Conservation (phyloP, 768 basidiomycete genomes). For the Termitomyces sp. region DNA sequence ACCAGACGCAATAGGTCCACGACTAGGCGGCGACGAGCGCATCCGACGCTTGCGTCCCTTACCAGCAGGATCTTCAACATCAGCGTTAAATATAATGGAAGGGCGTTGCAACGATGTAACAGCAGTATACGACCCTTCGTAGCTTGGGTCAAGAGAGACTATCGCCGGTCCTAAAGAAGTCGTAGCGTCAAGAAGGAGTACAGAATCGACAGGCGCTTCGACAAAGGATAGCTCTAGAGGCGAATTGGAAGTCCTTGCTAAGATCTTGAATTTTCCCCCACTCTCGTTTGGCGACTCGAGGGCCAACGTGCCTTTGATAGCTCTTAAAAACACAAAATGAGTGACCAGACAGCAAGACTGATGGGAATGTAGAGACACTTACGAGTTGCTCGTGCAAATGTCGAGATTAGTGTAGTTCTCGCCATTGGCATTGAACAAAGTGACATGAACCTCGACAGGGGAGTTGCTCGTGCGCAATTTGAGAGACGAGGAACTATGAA, state of each 20-base stretch:
- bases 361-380: conserved; percentile 5
- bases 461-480: conserved; percentile 36
- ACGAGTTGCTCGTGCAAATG: conserved; percentile 36
- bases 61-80: conserved; percentile 15
- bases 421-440: conserved; percentile 26
- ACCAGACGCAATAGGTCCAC: conserved; percentile 2
- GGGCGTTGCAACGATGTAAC: conserved; percentile 7
- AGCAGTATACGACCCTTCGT: conserved; percentile 15
- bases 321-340: background rate
- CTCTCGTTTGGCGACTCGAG: conserved; percentile 8
- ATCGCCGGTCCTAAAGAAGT: conserved; percentile 12
- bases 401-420: conserved; percentile 19
- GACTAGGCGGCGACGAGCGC: background rate
- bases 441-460: conserved; percentile 32
- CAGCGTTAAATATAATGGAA: background rate
- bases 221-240: conserved; percentile 8
- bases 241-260: conserved; percentile 6
- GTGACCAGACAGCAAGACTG: background rate
- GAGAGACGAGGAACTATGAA: conserved; percentile 28
- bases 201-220: conserved; percentile 14
- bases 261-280: conserved; percentile 15
- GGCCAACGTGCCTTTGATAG: background rate
- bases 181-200: conserved; percentile 11
- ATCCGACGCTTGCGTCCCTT: conserved; percentile 13
- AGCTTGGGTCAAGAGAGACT: conserved; percentile 14